These are phyloP conservation scores for Lipomyces kockii DNA, from an alignment of 805 yeast genomes.

Conservation along the genomic window DNA sequence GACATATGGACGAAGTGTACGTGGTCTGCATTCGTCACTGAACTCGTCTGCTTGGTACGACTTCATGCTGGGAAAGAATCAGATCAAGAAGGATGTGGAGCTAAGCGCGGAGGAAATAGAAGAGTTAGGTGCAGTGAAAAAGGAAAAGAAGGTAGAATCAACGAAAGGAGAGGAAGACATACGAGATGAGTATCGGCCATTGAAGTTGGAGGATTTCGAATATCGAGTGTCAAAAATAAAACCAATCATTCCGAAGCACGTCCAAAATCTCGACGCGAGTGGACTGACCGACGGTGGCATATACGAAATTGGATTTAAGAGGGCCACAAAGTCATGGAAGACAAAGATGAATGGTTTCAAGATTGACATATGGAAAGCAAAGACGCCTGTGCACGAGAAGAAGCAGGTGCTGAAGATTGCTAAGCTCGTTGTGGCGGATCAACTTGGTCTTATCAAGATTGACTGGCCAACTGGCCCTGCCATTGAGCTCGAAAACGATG, in stretches of 20 bases:
- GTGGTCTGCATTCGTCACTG: background rate
- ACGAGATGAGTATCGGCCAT: slow-evolving; percentile 12
- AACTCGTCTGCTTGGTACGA: background rate
- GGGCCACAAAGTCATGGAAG: slow-evolving; percentile 2
- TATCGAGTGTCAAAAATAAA: slow-evolving; percentile 20
- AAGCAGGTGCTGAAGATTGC: slow-evolving; percentile 15
- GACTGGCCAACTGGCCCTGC: slow-evolving; percentile 20
- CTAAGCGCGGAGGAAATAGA: slow-evolving; percentile 24
- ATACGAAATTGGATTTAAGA: slow-evolving; percentile 26
- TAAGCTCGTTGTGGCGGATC: slow-evolving; percentile 23
- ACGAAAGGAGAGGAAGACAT: slow-evolving; percentile 5
- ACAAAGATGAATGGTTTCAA: slow-evolving; percentile 12
- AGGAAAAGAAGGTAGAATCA: background rate
- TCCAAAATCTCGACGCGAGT: background rate
- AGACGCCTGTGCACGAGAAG: slow-evolving; percentile 11
- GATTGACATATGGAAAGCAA: slow-evolving; percentile 21
- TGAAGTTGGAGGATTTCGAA: slow-evolving; percentile 22
- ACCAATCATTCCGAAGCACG: slow-evolving; percentile 2
- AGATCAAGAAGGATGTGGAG: slow-evolving; percentile 12
- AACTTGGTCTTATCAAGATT: slow-evolving; percentile 20
- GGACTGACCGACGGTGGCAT: slow-evolving; percentile 6
- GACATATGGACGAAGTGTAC: background rate
- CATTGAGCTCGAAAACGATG: background rate
- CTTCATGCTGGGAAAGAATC: slow-evolving; percentile 1
- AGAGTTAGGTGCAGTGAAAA: slow-evolving; percentile 10